phyloP scores from a whole-genome alignment of 768 basidiomycete species.

The Phylloporus sp. region DNA sequence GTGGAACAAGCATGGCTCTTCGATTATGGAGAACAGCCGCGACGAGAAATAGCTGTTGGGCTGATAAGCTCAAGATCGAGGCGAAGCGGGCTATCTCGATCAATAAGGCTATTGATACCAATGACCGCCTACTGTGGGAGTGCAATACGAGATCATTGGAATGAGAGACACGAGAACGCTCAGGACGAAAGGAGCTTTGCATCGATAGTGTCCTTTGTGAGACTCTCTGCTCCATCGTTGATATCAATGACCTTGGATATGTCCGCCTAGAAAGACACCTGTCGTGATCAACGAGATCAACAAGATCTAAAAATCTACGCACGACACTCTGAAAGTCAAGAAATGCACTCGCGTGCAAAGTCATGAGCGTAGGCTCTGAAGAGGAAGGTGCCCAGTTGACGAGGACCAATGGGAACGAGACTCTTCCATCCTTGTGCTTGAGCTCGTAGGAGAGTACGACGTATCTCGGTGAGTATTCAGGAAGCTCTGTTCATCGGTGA shows the following conservation, averaged over 20 bases:
- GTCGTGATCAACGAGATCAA: neutral
- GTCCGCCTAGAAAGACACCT: conserved; percentile 47
- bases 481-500: conserved; percentile 56
- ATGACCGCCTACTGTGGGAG: neutral
- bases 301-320: conserved; percentile 26
- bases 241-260: conserved; percentile 78
- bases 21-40: no score
- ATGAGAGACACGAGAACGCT: neutral
- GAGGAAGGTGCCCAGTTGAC: conserved; percentile 84
- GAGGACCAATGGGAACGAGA: conserved; percentile 78
- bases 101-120: neutral
- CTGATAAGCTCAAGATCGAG: neutral
- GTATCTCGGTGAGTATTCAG: conserved; percentile 82
- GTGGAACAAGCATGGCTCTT: no score
- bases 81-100: neutral
- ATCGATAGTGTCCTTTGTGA: conserved; percentile 72
- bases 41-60: no score
- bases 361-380: conserved; percentile 69
- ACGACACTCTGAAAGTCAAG: conserved; percentile 77
- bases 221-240: conserved; percentile 72
- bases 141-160: neutral
- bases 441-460: conserved; percentile 82
- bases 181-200: conserved; percentile 40
- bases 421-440: conserved; percentile 74
- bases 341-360: conserved; percentile 79